Percentiles rank a stretch among this genome's conserved stretches.
Evolutionary conservation across 768 basidiomycete species (phyloP).

Genomic region (Kwoniella shandongensis): DNA sequence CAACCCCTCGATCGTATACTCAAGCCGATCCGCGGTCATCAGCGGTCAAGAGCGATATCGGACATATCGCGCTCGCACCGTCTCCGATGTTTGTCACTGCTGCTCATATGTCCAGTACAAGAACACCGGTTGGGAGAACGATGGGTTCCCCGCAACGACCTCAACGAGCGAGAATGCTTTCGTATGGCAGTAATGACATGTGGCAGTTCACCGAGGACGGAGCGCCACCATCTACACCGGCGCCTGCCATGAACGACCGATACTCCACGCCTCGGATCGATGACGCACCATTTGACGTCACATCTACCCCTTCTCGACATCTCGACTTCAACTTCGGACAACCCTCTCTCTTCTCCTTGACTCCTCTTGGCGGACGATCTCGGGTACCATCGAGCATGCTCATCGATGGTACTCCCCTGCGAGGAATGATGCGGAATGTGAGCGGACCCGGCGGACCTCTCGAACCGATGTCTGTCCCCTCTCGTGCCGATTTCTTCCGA

Average conservation of each 20-base stretch:
- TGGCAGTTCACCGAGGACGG: conserved; percentile 37
- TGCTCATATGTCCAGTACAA: not conserved
- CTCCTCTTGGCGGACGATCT: conserved; percentile 38
- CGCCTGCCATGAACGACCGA: conserved; percentile 24
- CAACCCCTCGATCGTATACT: conserved; percentile 26
- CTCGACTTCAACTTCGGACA: conserved; percentile 48
- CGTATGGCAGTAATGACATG: conserved; percentile 37
- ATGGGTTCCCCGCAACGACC: conserved; percentile 29
- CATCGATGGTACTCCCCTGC: conserved; percentile 21
- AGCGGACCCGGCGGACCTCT: conserved; percentile 10
- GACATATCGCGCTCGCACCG: conserved; percentile 43
- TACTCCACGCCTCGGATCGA: conserved; percentile 45
- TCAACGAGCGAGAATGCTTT: conserved; percentile 43
- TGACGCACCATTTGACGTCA: conserved; percentile 46
- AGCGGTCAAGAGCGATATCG: conserved; percentile 36
- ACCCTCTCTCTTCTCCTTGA: conserved; percentile 45
- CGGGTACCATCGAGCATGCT: conserved; percentile 30
- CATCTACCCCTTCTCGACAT: conserved; percentile 46
- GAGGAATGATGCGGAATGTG: conserved; percentile 17
- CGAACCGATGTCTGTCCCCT: conserved; percentile 9
- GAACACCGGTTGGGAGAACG: conserved; percentile 25
- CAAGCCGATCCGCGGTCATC: conserved; percentile 39
- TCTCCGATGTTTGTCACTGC: conserved; percentile 37
- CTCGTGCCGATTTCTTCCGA: conserved; percentile 32
- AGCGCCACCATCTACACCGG: conserved; percentile 41